phyloP scores from a whole-genome alignment of 2,329 filamentous ascomycete species.

The Cytospora schulzeri region DNA sequence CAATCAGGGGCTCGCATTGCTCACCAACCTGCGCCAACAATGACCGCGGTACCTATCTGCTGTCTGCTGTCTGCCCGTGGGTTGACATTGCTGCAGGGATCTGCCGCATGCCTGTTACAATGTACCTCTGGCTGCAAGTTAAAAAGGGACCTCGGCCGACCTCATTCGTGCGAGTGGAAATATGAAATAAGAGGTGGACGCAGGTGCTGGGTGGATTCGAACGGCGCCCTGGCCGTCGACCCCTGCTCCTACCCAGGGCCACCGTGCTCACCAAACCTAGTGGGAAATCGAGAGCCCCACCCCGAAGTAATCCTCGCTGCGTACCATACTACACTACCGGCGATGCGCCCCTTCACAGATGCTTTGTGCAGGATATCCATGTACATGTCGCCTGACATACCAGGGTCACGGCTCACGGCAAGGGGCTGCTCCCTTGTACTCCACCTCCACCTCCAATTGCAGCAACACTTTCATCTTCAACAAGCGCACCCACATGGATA shows the following conservation, averaged over 20 bases:
- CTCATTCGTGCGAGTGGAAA: slow-evolving; percentile 27
- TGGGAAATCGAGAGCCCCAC: slow-evolving; percentile 21
- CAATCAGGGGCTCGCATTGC: slow-evolving; percentile 25
- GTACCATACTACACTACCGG: slow-evolving; percentile 9
- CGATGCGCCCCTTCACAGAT: slow-evolving; percentile 15
- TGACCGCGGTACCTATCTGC: slow-evolving; percentile 13
- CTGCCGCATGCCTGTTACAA: slow-evolving; percentile 17
- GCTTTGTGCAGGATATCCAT: slow-evolving; percentile 17
- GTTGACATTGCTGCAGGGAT: slow-evolving; percentile 23
- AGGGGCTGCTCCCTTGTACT: slow-evolving; percentile 4
- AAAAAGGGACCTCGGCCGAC: slow-evolving; percentile 23
- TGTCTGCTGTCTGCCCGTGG: neutral
- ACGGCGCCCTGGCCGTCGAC: slow-evolving; percentile 11
- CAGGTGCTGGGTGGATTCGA: slow-evolving; percentile 21
- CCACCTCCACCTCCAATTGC: slow-evolving; percentile 2
- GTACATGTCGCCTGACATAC: slow-evolving; percentile 9
- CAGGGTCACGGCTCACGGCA: slow-evolving; percentile 19
- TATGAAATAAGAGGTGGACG: slow-evolving; percentile 18
- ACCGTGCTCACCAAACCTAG: slow-evolving; percentile 26
- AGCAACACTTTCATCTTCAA: neutral
- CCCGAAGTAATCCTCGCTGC: slow-evolving; percentile 7
- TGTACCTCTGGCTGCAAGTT: slow-evolving; percentile 25
- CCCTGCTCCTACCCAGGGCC: slow-evolving; percentile 21
- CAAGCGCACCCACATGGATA: neutral
- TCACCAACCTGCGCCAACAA: slow-evolving; percentile 24